A percentile compares a stretch with the other conserved stretches of the same genome.
These are phyloP conservation scores for Phytophthora tubulina DNA, from an alignment of 352 stramenopile genomes.

Conservation along the genomic window DNA sequence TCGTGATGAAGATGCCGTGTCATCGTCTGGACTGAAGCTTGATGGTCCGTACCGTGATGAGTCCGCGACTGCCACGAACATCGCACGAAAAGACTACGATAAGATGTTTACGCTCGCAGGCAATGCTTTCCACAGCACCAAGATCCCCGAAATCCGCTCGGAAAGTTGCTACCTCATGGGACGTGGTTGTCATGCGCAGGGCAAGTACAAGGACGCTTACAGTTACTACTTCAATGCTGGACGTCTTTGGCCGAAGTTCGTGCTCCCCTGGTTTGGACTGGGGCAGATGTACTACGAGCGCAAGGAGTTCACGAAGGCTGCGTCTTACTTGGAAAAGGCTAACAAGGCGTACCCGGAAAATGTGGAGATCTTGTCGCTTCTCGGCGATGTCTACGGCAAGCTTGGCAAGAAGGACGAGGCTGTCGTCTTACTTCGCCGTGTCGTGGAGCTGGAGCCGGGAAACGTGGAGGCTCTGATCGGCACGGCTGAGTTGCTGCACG, in stretches of 20 bases:
- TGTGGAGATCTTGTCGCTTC: constrained; percentile 83
- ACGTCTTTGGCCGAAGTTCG: constrained; percentile 88
- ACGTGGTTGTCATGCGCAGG: constrained; percentile 94
- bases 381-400: constrained; percentile 86
- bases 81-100: constrained; percentile 91
- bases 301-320: constrained; percentile 85
- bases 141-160: constrained; percentile 93
- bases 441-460: constrained; percentile 86
- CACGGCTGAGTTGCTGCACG: constrained; percentile 83
- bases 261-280: constrained; percentile 86
- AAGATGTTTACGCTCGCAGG: constrained; percentile 92
- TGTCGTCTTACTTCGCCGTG: constrained; percentile 79
- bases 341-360: constrained; percentile 92
- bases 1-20: constrained; percentile 68
- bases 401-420: constrained; percentile 86
- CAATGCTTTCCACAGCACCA: constrained; percentile 91
- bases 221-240: constrained; percentile 97
- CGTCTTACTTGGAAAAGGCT: constrained; percentile 88
- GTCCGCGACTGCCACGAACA: constrained; percentile 63
- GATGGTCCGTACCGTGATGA: constrained; percentile 87
- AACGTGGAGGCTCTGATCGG: constrained; percentile 88
- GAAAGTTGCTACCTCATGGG: constrained; percentile 98
- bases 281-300: constrained; percentile 93
- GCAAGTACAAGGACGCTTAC: constrained; percentile 96
- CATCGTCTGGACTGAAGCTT: constrained; percentile 70